A percentile compares a stretch with the other conserved stretches of the same genome.
Conservation (phyloP, 108 stramenopile genomes). For the Cylindrotheca fusiformis region DNA sequence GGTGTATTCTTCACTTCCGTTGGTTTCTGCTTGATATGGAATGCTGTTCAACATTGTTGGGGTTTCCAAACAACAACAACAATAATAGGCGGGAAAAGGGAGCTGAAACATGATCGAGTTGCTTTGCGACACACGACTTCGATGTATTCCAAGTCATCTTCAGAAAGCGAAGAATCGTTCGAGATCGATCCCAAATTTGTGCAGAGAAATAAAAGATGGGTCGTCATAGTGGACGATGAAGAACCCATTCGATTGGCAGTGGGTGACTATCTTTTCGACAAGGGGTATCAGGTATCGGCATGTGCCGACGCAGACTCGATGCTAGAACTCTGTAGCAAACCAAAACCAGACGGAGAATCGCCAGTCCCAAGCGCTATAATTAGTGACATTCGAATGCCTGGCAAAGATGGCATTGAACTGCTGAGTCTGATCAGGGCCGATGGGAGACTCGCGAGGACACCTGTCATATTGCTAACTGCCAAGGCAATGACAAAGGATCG, state of each 20-base stretch:
- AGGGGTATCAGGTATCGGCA: constrained; percentile 68
- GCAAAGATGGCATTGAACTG: constrained; percentile 76
- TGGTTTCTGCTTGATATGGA: no score
- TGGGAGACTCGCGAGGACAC: constrained; percentile 31
- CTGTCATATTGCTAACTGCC: constrained; percentile 82
- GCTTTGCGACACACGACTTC: no score
- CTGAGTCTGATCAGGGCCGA: constrained; percentile 47
- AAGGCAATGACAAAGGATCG: constrained; percentile 81
- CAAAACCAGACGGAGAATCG: background rate
- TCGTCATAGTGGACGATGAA: constrained; percentile 85
- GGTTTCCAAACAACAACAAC: no score
- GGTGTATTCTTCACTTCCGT: no score
- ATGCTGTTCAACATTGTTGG: no score
- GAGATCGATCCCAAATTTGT: constrained; percentile 17
- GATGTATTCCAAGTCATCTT: no score
- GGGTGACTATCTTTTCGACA: constrained; percentile 65
- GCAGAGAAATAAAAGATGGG: constrained; percentile 49
- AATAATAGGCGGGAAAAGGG: no score
- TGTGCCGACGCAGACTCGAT: constrained; percentile 65
- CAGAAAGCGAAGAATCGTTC: no score
- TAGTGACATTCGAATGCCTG: constrained; percentile 88
- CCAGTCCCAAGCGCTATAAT: constrained; percentile 64
- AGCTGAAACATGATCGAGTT: no score
- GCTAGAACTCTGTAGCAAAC: constrained; percentile 35
- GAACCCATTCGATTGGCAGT: constrained; percentile 74